phyloP scores from a whole-genome alignment of 108 stramenopile genomes.

The Aurantiochytrium sp. region DNA sequence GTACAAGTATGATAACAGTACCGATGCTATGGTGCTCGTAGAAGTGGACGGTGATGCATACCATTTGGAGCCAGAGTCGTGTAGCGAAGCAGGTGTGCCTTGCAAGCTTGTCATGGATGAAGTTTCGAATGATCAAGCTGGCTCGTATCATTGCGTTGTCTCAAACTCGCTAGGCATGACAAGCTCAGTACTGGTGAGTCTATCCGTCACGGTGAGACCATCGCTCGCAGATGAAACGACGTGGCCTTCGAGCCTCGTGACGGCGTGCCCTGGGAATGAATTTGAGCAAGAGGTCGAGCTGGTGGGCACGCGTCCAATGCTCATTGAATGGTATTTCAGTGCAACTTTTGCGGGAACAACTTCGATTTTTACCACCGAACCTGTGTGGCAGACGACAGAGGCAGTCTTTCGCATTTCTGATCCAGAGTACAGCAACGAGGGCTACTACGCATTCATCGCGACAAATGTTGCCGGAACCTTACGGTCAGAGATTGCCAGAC shows the following conservation, averaged over 20 bases:
- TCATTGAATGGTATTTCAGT: not conserved
- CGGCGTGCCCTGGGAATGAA: not conserved
- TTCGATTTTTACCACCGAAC: not conserved
- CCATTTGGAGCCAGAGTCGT: not conserved
- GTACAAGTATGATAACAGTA: not conserved
- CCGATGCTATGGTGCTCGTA: not conserved
- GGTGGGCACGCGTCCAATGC: not conserved
- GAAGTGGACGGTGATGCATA: not conserved
- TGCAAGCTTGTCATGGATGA: not conserved
- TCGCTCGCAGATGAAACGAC: not conserved
- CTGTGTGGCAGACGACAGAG: not conserved
- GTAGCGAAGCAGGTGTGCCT: not conserved
- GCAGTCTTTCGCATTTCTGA: not conserved
- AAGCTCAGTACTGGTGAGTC: not conserved
- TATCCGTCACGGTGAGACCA: not conserved
- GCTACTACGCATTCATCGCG: conserved; percentile 16
- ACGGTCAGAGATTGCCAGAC: not conserved
- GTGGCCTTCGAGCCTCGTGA: not conserved
- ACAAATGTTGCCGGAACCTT: not conserved
- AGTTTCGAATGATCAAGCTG: not conserved
- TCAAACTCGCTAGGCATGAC: not conserved
- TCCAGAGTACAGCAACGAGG: not conserved
- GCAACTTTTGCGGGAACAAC: not conserved
- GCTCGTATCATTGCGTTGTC: not conserved
- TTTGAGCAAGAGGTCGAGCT: not conserved